phyloP scores from a whole-genome alignment of 2,329 filamentous ascomycete genomes.

The Scolecobasidium constrictum region DNA sequence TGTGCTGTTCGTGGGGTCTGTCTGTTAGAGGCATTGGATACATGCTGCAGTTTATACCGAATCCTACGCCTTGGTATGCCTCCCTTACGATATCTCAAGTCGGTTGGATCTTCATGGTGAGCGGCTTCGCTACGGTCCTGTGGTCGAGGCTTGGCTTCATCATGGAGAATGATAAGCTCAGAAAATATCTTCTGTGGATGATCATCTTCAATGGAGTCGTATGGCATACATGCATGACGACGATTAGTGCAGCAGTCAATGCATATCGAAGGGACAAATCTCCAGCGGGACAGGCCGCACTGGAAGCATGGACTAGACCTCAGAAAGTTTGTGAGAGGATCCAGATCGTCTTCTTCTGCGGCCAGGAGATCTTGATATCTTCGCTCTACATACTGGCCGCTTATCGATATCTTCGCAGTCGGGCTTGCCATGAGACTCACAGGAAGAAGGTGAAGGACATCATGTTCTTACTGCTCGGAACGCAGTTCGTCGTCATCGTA shows the following conservation, averaged over 20 bases:
- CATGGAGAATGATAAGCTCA: conserved; percentile 40
- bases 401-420: conserved; percentile 4
- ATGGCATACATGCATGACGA: conserved; percentile 1
- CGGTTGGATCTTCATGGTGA: conserved; percentile 51
- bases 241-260: background rate
- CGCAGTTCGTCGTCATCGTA: conserved; percentile 7
- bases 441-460: background rate
- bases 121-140: conserved; percentile 49
- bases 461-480: conserved; percentile 6
- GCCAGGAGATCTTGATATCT: conserved; percentile 2
- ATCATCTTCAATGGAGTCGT: conserved; percentile 46
- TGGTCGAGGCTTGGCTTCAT: conserved; percentile 54
- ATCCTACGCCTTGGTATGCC: background rate
- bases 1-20: conserved; percentile 18
- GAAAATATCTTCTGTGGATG: conserved; percentile 43
- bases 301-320: background rate
- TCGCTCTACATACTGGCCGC: conserved; percentile 3
- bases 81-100: background rate
- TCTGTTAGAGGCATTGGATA: conserved; percentile 1
- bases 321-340: conserved; percentile 3
- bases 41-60: conserved; percentile 2
- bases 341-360: conserved; percentile 2
- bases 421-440: too few relatives aligned
- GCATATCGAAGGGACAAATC: background rate
- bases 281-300: background rate